phyloP scores from a whole-genome alignment of 1,284 basidiomycete genomes.

The Chondrostereum purpureum region DNA sequence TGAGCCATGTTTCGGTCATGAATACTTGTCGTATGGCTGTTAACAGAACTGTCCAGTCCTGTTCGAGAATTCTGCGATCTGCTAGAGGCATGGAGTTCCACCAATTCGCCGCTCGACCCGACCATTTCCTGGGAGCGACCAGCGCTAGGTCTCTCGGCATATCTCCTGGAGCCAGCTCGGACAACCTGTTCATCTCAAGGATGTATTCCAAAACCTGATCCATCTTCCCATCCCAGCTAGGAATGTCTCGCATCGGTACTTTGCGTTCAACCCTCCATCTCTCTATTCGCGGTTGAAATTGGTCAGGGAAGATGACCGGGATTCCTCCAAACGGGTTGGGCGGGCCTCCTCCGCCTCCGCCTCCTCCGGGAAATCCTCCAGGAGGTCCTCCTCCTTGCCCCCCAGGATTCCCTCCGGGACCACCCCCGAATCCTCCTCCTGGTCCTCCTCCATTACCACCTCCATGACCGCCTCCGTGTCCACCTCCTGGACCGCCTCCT shows the following conservation, averaged over 20 bases:
- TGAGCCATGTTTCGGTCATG: neutral
- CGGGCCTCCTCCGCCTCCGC: neutral
- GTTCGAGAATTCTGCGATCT: neutral
- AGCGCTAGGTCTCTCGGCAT: neutral
- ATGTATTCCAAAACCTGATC: neutral
- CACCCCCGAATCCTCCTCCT: neutral
- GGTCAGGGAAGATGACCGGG: neutral
- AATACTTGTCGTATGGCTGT: neutral
- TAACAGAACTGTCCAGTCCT: neutral
- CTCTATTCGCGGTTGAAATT: neutral
- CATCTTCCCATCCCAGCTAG: neutral
- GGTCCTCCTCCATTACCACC: neutral
- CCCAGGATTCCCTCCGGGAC: neutral
- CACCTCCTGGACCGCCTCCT: neutral
- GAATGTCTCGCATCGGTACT: neutral
- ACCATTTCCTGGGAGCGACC: neutral
- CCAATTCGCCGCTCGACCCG: neutral
- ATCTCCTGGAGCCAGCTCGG: neutral
- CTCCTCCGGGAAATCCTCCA: neutral
- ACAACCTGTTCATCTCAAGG: neutral
- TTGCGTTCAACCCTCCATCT: neutral
- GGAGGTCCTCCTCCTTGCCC: neutral
- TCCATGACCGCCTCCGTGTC: neutral
- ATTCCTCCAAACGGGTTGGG: neutral
- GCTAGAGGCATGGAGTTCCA: neutral